These are phyloP conservation scores for Luffa aegyptiaca DNA, from an alignment of 306 rosid genomes.

Conservation along the genomic window DNA sequence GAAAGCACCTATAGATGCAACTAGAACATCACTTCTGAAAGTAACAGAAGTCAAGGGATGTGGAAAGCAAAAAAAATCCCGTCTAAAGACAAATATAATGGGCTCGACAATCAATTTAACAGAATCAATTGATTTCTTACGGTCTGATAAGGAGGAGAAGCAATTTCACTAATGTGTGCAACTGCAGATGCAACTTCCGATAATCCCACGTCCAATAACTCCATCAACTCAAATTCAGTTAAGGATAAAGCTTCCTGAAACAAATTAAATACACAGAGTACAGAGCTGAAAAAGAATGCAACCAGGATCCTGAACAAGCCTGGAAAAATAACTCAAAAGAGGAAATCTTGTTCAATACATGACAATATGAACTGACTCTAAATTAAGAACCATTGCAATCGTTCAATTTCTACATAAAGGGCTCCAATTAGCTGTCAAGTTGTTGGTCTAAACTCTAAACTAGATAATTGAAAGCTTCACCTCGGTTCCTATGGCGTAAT, in stretches of 20 bases:
- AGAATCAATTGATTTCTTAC: conserved; percentile 22
- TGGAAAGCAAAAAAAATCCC: neutral
- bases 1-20: conserved; percentile 41
- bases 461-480: neutral
- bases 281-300: neutral
- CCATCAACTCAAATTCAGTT: conserved; percentile 87
- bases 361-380: neutral
- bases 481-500: neutral
- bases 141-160: conserved; percentile 82
- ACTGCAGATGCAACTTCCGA: conserved; percentile 55
- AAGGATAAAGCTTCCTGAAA: conserved; percentile 66
- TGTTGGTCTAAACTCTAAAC: neutral
- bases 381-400: neutral
- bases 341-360: neutral
- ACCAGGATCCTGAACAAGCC: neutral
- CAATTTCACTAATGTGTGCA: conserved; percentile 65
- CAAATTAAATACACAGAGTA: neutral
- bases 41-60: neutral
- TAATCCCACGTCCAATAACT: conserved; percentile 63
- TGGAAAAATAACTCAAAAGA: neutral
- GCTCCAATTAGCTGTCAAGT: neutral
- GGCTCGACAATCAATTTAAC: neutral
- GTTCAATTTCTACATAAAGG: neutral
- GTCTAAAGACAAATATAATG: neutral
- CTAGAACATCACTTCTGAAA: conserved; percentile 15